Percentiles rank a stretch among this genome's conserved stretches.
Conservation (phyloP, 805 yeast species). For the Starmerella floris region DNA sequence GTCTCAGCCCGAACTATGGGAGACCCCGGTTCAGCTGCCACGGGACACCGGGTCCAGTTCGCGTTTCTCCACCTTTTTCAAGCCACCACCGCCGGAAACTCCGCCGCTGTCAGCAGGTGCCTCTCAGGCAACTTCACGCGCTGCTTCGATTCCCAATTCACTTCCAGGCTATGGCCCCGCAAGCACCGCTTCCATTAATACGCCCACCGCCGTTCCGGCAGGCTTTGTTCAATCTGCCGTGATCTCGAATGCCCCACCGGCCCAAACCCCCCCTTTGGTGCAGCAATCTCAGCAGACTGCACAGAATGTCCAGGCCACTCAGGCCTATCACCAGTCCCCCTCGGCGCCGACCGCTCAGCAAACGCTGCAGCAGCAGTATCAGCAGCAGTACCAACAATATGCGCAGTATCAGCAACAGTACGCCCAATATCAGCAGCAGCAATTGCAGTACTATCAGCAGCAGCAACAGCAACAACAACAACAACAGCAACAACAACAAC, state of each 20-base stretch:
- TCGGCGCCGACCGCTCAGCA: no score
- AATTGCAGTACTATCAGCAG: neutral
- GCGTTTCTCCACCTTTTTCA: slow-evolving; percentile 17
- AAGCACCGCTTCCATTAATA: no score
- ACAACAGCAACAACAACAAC: neutral
- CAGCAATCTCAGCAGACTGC: no score
- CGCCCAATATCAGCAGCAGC: neutral
- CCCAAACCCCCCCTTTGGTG: no score
- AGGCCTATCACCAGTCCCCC: no score
- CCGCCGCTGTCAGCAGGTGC: neutral
- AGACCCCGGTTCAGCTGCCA: neutral
- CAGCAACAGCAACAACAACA: neutral
- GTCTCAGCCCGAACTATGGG: neutral
- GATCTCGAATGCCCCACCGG: no score
- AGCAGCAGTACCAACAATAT: neutral
- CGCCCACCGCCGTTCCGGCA: no score
- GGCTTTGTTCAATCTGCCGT: no score
- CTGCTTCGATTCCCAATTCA: no score
- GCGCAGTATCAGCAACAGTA: neutral
- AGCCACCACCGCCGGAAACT: slow-evolving; percentile 2
- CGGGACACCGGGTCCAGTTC: slow-evolving; percentile 10
- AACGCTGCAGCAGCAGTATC: neutral
- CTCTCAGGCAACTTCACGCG: no score
- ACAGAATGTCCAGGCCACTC: no score
- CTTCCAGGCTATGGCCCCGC: no score